phyloP scores from a whole-genome alignment of 305 asterid species.

The Fraxinus velutina region DNA sequence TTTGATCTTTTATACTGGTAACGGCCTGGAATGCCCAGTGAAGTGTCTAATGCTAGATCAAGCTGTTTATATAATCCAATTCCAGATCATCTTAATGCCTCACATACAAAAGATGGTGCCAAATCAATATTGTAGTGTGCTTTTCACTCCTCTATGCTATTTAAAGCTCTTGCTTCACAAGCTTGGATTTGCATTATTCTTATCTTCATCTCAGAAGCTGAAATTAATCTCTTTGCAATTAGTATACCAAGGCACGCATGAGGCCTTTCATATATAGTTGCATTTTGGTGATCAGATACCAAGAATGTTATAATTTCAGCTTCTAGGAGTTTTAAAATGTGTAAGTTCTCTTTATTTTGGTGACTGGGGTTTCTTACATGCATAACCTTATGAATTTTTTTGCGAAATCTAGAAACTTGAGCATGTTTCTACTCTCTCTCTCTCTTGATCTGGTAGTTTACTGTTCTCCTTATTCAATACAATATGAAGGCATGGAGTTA shows the following conservation, averaged over 20 bases:
- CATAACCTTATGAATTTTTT: neutral
- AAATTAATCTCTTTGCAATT: neutral
- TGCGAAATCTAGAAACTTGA: too few species aligned
- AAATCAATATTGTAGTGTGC: neutral
- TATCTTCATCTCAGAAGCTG: neutral
- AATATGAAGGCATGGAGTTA: neutral
- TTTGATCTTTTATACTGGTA: neutral
- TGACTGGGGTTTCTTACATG: neutral
- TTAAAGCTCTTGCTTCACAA: neutral
- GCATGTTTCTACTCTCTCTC: too few species aligned
- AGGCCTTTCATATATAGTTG: neutral
- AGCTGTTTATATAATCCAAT: neutral
- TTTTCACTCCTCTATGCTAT: neutral
- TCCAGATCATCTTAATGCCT: neutral
- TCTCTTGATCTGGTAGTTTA: neutral
- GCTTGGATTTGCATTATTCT: neutral
- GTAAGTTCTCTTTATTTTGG: neutral
- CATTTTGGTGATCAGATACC: neutral
- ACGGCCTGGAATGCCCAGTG: neutral
- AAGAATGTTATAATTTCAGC: neutral
- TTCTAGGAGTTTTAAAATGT: neutral
- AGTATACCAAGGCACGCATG: neutral
- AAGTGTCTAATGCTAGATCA: neutral
- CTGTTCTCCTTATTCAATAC: neutral
- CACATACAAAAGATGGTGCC: neutral